Evolutionary conservation across 1,284 basidiomycete genomes (phyloP), one percentile per base, ranked within the genome.

Genomic region (Inonotus obliquus): DNA sequence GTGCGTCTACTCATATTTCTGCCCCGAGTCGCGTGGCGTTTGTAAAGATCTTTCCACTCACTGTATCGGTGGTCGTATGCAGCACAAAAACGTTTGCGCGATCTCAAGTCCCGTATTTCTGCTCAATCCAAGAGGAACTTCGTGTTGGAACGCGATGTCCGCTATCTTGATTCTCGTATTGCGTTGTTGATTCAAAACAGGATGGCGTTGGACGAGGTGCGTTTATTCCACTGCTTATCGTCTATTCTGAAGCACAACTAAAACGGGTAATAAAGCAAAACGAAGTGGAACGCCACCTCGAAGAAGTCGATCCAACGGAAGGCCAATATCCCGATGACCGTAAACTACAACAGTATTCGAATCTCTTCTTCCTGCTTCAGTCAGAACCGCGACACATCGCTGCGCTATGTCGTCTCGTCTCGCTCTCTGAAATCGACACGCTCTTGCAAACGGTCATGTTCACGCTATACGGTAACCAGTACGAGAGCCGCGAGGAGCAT

Each of bases 401-500:
- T 39, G 87, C 92, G 25, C 85, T 99, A 47, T 99, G 97, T 72
- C 89, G 97, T n/a, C 88, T 99, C 61, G 97, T 99, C 75, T 94
- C 90, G 67, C 77, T 99, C 45, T 87, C 92, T 51, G 96, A 99
- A 79, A 98, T 99, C 70, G 96, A 99, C 76, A 98, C 96, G 45
- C 88, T 99, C 59, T 85, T 99, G 25, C 97, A 99, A 75, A 99
- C 97, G 3, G 96, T 99, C 76, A 99, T 99, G 97, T 99, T 99
- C 77, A 98, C 96, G 19, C 85, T 99, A 38, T 99, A 98, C 74
- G 97, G 96, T 67, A 98, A 98, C 79, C 97, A 99, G 76, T 99
- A 99, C 79, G 97, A 99, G 78, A 94, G 92, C 71, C 83, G 96
- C 69, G 97, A 99, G 78, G 97, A 99, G 76, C 97, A 99, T 76